Evolutionary conservation across 1,139 yeast genomes (phyloP).

Genomic region (Protomyces inundatus): DNA sequence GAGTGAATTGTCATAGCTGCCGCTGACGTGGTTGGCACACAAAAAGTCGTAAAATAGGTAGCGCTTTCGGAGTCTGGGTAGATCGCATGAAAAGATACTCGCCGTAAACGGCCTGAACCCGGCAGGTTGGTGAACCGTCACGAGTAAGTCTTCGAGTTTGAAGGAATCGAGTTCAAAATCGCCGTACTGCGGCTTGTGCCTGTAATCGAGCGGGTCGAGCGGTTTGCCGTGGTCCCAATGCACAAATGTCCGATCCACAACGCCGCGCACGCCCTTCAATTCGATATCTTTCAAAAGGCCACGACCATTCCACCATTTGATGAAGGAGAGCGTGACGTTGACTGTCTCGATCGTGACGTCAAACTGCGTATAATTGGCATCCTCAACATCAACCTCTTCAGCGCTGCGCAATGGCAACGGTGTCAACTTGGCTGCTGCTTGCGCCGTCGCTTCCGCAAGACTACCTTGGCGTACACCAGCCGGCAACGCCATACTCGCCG

Average conservation of each 20-base stretch:
- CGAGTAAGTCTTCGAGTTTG: slow-evolving; percentile 74
- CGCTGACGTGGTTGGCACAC: slow-evolving; percentile 79
- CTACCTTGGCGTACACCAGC: slow-evolving; percentile 47
- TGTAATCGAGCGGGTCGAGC: slow-evolving; percentile 77
- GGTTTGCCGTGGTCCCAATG: slow-evolving; percentile 54
- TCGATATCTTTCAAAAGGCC: slow-evolving; percentile 82
- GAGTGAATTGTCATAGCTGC: slow-evolving; percentile 85
- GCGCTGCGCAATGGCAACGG: slow-evolving; percentile 10
- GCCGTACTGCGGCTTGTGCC: slow-evolving; percentile 69
- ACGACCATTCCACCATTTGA: slow-evolving; percentile 82
- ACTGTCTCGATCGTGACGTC: slow-evolving; percentile 86
- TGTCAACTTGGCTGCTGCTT: slow-evolving; percentile 38
- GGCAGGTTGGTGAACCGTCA: slow-evolving; percentile 74
- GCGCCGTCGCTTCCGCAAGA: slow-evolving; percentile 56
- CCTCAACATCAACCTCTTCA: slow-evolving; percentile 51
- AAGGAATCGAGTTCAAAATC: slow-evolving; percentile 88
- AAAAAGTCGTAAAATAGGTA: slow-evolving; percentile 87
- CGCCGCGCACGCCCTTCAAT: slow-evolving; percentile 80
- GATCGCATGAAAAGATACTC: slow-evolving; percentile 77
- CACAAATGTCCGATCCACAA: slow-evolving; percentile 84
- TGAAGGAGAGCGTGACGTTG: slow-evolving; percentile 69
- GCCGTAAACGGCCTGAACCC: slow-evolving; percentile 79
- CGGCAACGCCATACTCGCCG: slow-evolving; percentile 46
- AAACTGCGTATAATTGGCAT: slow-evolving; percentile 92
- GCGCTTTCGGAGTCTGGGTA: slow-evolving; percentile 74